phyloP scores from a whole-genome alignment of 768 basidiomycete genomes.

The Tricholoma sp. region DNA sequence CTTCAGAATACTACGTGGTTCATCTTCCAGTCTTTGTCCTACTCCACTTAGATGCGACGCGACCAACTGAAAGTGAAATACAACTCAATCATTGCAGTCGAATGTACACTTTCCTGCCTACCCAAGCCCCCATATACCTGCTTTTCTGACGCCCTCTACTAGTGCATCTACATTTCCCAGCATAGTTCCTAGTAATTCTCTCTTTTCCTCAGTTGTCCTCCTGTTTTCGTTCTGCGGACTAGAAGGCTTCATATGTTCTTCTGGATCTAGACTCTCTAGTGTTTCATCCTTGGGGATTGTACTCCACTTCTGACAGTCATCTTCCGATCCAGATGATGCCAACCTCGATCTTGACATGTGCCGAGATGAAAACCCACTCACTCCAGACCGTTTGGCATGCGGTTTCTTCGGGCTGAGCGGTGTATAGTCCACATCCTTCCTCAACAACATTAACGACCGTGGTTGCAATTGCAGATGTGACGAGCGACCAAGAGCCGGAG shows the following conservation, averaged over 20 bases:
- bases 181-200: slow-evolving; percentile 72
- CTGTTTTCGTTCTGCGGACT: slow-evolving; percentile 18
- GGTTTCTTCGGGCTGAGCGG: slow-evolving; percentile 66
- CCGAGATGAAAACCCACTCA: slow-evolving; percentile 12
- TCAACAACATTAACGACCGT: slow-evolving; percentile 59
- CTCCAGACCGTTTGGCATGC: slow-evolving; percentile 13
- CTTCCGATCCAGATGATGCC: slow-evolving; percentile 12
- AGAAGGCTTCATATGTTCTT: slow-evolving; percentile 9
- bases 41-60: neutral
- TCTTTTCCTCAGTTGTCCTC: slow-evolving; percentile 79
- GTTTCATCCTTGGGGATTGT: slow-evolving; percentile 4
- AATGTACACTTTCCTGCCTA: slow-evolving; percentile 6
- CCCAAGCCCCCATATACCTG: slow-evolving; percentile 81
- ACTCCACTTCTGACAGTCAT: slow-evolving; percentile 10
- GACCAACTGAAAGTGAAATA: slow-evolving; percentile 5
- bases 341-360: slow-evolving; percentile 15
- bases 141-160: slow-evolving; percentile 81
- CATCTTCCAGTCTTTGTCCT: neutral
- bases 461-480: slow-evolving; percentile 29
- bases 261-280: slow-evolving; percentile 6
- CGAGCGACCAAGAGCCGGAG: slow-evolving; percentile 18
- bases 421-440: slow-evolving; percentile 66
- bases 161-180: slow-evolving; percentile 89
- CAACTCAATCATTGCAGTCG: neutral
- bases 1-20: neutral